A percentile compares a stretch with the other conserved stretches of the same genome.
These are phyloP conservation scores for Malus hybrid DNA, from an alignment of 331 rosid genomes.

Conservation along the genomic window DNA sequence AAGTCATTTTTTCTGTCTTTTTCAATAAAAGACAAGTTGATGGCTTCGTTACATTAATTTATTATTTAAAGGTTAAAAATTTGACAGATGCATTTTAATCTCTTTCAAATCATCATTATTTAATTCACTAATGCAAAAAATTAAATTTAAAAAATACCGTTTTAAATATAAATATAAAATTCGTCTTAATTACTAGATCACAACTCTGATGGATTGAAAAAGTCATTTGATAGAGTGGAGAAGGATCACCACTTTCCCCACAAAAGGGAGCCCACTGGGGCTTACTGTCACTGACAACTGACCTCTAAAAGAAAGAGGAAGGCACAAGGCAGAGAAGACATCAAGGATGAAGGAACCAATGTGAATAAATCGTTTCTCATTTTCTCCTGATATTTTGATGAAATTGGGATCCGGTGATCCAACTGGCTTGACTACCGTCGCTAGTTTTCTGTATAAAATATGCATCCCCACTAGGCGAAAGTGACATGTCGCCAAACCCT, in stretches of 20 bases:
- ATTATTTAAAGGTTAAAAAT: too few relatives aligned
- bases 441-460: not conserved
- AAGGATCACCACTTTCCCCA: slow-evolving; percentile 15
- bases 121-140: too few relatives aligned
- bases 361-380: not conserved
- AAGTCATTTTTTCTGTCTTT: too few relatives aligned
- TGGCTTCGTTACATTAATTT: too few relatives aligned
- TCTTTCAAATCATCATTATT: too few relatives aligned
- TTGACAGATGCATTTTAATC: too few relatives aligned
- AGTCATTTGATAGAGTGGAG: slow-evolving; percentile 1
- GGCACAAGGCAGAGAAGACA: not conserved
- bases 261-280: not conserved
- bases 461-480: not conserved
- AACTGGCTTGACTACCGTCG: not conserved
- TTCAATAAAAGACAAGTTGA: too few relatives aligned
- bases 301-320: slow-evolving; percentile 3
- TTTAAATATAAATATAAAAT: too few relatives aligned
- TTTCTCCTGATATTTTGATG: not conserved
- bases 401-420: slow-evolving; percentile 13
- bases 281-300: slow-evolving; percentile 10
- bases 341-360: not conserved
- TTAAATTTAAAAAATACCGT: too few relatives aligned
- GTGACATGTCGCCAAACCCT: slow-evolving; percentile 17
- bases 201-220: not conserved
- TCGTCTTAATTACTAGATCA: not conserved